Evolutionary conservation across 345 rosid species (phyloP).

Genomic region (Diplotaxis tenuifolia): DNA sequence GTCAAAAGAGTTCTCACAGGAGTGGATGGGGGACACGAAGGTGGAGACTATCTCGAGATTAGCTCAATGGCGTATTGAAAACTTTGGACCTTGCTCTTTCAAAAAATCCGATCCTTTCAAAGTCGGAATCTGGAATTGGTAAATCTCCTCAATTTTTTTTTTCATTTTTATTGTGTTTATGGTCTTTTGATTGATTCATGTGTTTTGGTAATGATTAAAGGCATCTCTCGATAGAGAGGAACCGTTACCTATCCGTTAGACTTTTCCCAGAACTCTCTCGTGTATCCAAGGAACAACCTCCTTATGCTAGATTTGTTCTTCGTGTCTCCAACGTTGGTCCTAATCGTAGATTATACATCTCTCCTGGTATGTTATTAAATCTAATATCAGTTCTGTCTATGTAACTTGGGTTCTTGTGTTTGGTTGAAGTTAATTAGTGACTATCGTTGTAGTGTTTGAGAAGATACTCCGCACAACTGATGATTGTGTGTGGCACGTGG

Average conservation of each 20-base stretch:
- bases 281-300: conserved; percentile 73
- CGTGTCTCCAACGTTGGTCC: conserved; percentile 62
- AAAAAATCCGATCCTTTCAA: conserved; percentile 86
- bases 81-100: conserved; percentile 71
- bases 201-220: conserved; percentile 33
- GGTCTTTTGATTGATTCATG: background rate
- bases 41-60: conserved; percentile 88
- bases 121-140: conserved; percentile 98
- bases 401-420: background rate
- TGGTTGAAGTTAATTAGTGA: background rate
- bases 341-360: conserved; percentile 50
- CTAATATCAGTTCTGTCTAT: background rate
- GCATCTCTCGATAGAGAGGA: conserved; percentile 85
- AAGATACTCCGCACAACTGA: conserved; percentile 65
- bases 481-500: conserved; percentile 85
- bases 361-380: conserved; percentile 41
- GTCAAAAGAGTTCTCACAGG: too few relatives aligned
- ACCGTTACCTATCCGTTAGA: conserved; percentile 64
- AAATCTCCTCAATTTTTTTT: background rate
- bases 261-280: conserved; percentile 80
- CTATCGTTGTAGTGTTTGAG: conserved; percentile 54
- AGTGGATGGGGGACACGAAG: conserved; percentile 67
- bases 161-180: background rate
- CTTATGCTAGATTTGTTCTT: conserved; percentile 65
- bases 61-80: conserved; percentile 93